Percentiles rank a stretch among this genome's conserved stretches.
phyloP scores from a whole-genome alignment of 495 filamentous ascomycete species.

The Hamigera avellanea region DNA sequence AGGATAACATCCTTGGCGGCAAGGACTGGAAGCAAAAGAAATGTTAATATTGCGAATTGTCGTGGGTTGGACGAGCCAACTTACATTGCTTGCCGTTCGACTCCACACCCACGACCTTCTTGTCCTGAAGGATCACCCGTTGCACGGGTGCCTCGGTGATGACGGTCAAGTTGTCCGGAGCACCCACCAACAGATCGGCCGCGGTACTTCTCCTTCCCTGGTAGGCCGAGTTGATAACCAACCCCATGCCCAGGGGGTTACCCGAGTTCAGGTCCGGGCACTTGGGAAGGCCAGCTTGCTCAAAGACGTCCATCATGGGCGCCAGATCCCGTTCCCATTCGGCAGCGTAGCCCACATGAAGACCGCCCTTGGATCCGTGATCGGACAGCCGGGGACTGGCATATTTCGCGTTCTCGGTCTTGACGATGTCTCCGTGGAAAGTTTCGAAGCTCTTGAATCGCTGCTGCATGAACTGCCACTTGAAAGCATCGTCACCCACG shows the following conservation, averaged over 20 bases:
- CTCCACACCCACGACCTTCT: slow-evolving; percentile 40
- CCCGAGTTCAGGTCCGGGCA: slow-evolving; percentile 51
- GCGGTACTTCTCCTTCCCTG: slow-evolving; percentile 41
- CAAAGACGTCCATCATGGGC: slow-evolving; percentile 29
- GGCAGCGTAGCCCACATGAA: slow-evolving; percentile 34
- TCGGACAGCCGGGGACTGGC: slow-evolving; percentile 14
- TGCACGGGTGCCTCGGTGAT: slow-evolving; percentile 35
- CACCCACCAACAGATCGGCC: slow-evolving; percentile 30
- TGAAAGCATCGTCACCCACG: slow-evolving; percentile 32
- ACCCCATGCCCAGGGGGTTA: slow-evolving; percentile 44
- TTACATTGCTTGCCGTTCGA: slow-evolving; percentile 17
- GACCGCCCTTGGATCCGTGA: slow-evolving; percentile 38
- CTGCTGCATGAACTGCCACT: slow-evolving; percentile 35
- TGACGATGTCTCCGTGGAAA: slow-evolving; percentile 31
- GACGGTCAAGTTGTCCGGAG: slow-evolving; percentile 40
- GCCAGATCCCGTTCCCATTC: slow-evolving; percentile 40
- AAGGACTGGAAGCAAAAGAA: slow-evolving; percentile 14
- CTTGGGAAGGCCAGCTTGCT: slow-evolving; percentile 30
- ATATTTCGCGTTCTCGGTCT: slow-evolving; percentile 25
- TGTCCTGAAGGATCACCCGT: slow-evolving; percentile 38
- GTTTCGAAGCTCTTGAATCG: slow-evolving; percentile 42
- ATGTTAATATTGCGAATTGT: not conserved
- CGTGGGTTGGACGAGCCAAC: no score
- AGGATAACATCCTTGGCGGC: slow-evolving; percentile 48
- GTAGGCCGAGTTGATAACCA: slow-evolving; percentile 34